Base-by-base conservation (phyloP, 2,329 filamentous ascomycete genomes). In the Lizonia empirigonia region DNA sequence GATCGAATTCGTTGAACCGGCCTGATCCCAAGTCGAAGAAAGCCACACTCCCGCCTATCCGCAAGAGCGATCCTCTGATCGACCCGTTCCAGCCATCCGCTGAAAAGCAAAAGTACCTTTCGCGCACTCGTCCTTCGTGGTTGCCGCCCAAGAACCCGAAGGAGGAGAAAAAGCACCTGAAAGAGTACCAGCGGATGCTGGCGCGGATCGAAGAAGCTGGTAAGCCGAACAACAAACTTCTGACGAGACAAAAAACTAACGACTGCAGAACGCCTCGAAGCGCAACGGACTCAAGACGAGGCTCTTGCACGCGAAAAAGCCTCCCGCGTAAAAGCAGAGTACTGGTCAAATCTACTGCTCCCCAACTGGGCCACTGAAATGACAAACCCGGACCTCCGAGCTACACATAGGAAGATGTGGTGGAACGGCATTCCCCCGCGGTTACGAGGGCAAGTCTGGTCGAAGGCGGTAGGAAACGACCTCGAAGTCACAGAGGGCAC, bases 111-210 rank as follows among this genome's bases (percentile, higher is more conserved):
- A 89, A 89, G 3, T 89, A 92, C 2, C 78, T 94, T 18, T 91
- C 88, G 19, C 82, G 90, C 15, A 94, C 66, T 2, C 81, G 90
- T 29, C 90, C 90, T 0, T 91, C 88, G 1, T 94, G 90, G 90
- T 78, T 94, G 2, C 90, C 90, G 1, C 90, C 90, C 1, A 94
- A 94, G 74, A 86, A 94, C 59, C 92, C 91, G 2, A 89, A 89
- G 45, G 94, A 99, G 73, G 94, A 99, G 76, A 89, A 85, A 70
- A 87, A 87, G 60, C 94, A 99, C 73, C 71, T 99, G 59, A 91
- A 84, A 65, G 86, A 94, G 69, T 94, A 92, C 68, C 87, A 92
- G 74, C 85, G 82, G 71, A 92, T 94, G 88, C 90, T 93, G 87
- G 64, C 83, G 76, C 58, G 80, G 35, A 80, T 83, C 22, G 77